Evolutionary conservation across 495 filamentous ascomycete genomes (phyloP), one percentile per base, ranked within the genome.

Genomic region (Hypomontagnella monticulosa): DNA sequence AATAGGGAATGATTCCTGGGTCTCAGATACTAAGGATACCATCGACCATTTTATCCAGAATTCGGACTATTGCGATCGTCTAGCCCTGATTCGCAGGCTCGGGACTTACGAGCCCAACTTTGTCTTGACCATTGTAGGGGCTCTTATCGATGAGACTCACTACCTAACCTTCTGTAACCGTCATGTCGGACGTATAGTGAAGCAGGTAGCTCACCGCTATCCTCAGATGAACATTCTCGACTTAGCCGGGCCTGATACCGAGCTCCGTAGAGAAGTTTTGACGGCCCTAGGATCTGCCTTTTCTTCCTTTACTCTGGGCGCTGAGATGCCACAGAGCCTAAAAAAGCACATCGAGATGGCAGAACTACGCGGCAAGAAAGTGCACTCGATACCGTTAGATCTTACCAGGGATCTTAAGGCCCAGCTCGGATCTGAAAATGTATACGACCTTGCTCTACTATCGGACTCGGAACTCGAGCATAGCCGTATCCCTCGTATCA

Each of bases 161-260:
- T 58, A 76, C 20, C 51, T 78, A 12, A 43, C 57, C 3, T 49
- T 20, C 4, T 78, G 76, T 43, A 73, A 77, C 36, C 57, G 56
- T 4, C 74, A 80, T 23, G 27, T 81, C 4, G 71, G 74, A 10
- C 71, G 75, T 1, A 68, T 80, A 7, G 69, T 71, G 15, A 59
- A 61, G 37, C 80, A 82, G 60, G 77, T 81, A 12, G 63, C 66
- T 0, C 79, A 82, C 72, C 73, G 74, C 34, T 78, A 78, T 27
- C 72, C 80, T 5, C 63, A 56, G 6, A 79, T 80, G 77, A 72
- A 76, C n/a, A 74, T 82, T 27, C 71, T 82, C 8, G 72, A 68
- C 0, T 41, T 82, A 7, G 69, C 71, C 4, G 75, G 71, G 20
- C 52, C 66, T 1, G 70, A 73, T 5, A 8, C 69, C 15, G 69